phyloP scores from a whole-genome alignment of 192 early-diverging fungal genomes.

The Backusella psychrophila region DNA sequence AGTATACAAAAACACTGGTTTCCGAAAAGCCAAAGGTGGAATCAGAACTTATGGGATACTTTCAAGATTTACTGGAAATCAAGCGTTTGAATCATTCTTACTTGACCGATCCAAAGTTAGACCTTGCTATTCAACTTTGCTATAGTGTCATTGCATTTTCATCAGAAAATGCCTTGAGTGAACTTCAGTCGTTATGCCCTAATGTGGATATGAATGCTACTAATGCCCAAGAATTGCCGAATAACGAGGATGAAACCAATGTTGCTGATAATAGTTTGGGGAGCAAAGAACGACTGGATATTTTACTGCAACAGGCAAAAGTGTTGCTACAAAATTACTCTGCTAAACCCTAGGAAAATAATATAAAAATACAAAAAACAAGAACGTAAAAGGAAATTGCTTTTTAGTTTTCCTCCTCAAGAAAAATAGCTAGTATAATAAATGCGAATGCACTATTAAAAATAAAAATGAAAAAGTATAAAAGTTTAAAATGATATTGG shows the following conservation, averaged over 20 bases:
- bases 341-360: background rate
- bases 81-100: background rate
- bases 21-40: background rate
- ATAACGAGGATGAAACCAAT: background rate
- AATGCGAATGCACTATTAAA: background rate
- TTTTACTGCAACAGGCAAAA: background rate
- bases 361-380: background rate
- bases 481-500: background rate
- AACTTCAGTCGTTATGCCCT: background rate
- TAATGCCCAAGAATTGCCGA: background rate
- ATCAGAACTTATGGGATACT: background rate
- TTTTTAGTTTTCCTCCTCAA: background rate
- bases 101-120: background rate
- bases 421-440: background rate
- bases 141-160: background rate
- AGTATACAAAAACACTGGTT: background rate
- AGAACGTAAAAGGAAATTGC: background rate
- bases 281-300: background rate
- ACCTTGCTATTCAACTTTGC: background rate
- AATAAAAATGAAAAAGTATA: background rate
- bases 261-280: background rate
- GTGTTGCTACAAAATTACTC: background rate
- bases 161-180: background rate
- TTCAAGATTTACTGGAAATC: background rate
- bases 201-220: background rate